Evolutionary conservation across 1,284 basidiomycete genomes (phyloP), one percentile per base, ranked within the genome.

Genomic region (Coriolopsis trogii): DNA sequence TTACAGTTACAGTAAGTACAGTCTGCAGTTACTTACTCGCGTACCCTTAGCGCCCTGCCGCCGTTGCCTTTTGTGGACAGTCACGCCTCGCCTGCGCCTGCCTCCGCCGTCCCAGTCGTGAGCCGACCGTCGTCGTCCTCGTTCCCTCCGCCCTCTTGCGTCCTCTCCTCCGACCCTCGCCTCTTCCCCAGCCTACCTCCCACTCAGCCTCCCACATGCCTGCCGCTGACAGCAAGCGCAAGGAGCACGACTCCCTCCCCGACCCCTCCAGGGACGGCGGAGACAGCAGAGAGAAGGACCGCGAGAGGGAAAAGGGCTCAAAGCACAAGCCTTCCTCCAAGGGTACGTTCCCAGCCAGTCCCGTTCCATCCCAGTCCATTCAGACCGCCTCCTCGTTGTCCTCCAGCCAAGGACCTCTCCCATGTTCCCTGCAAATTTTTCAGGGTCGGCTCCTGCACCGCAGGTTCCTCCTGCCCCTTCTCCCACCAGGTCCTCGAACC

Each of bases 401-500:
- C 38, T 40, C 16, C 71, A 85, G 89, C 85, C 45, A 93, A 95
- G 69, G 93, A 95, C 67, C 81, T 98, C 48, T 93, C 91, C 10
- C 95, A 98, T 77, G 96, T 99, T 23, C 95, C 95, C 3, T 99
- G 96, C 80, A 94, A 97, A 74, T 98, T 99, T 82, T 98, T 89
- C 85, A 93, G 90, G 69, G 90, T 92, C 55, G 91, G 93, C 29
- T 89, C 86, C 23, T 95, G 95, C 73, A 96, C 95, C 10, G 95
- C 95, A 21, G 95, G 95, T 38, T 79, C 90, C n/a, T 89, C 91
- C 21, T 98, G 95, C 71, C 94, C 93, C 24, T 98, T 98, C 80
- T 96, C 94, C 28, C 95, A 98, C 66, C 60, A 65, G 41, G 56
- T 74, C 8, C 68, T 76, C 47, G 86, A 89, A 59, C 83, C 90